Evolutionary conservation across 129 eudicot species (phyloP), one percentile per base, ranked within the genome.

Genomic region (Escallonia rubra): DNA sequence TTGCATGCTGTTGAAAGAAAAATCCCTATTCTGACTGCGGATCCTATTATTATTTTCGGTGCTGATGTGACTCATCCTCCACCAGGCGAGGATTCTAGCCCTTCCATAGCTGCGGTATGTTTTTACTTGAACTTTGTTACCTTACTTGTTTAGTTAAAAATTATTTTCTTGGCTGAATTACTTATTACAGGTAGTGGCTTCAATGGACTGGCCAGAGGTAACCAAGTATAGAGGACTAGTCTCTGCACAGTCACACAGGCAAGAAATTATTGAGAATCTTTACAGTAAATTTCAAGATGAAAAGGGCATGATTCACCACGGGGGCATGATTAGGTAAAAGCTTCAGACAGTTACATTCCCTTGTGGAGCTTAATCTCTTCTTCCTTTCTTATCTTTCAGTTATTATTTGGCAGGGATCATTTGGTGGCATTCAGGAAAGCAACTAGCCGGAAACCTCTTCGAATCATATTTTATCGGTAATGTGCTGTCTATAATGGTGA

Each of bases 31-130:
- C 8, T 46, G 6, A 46, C 8, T 9, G 10, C 10, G 0, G 8
- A 6, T 5, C 50, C 50, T 0, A 46, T 9, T 9, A 46, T 46
- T 46, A 46, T 46, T 5, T 5, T 46, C 2, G 8, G 50, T 46
- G 50, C 6, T 5, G 50, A 46, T 46, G 50, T 46, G 8, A 46
- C 50, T 46, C 50, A 46, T 23, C 50, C 50, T 46, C 50, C 50
- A 46, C 50, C 50, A 46, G 98, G 98, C 63, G 96, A 93, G 78
- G 98, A 89, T 68, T 86, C 91, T 1, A 72, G 79, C 51, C 83
- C 99, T 14, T 93, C 99, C 0, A 89, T 94, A 4, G 99, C 97
- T 55, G 97, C 99, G 7, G 96, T 93, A 84, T 14, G 78, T 53
- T 41, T 23, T 54, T 23, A 23, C 34, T 23, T 23, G 34, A 23